phyloP scores from a whole-genome alignment of 208 protist species.

The Acanthamoeba triangularis region DNA sequence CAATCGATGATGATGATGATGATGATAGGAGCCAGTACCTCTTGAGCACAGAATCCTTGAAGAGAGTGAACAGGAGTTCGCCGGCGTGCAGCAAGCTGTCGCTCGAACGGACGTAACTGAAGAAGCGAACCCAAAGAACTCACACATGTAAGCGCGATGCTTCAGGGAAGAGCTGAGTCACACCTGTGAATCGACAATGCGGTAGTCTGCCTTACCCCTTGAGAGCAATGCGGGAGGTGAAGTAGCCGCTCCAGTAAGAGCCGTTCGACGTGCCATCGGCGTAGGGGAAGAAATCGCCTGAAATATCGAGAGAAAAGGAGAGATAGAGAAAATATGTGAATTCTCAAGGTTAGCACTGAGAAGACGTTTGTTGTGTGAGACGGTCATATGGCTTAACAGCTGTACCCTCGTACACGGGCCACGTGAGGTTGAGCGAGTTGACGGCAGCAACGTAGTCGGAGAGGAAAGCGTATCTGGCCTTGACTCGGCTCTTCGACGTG shows the following conservation, averaged over 20 bases:
- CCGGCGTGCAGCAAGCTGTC: constrained; percentile 21
- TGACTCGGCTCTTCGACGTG: constrained; percentile 68
- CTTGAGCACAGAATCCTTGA: constrained; percentile 16
- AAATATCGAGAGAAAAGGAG: too few species aligned
- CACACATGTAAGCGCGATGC: neutral
- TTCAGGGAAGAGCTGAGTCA: too few species aligned
- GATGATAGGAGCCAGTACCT: too few species aligned
- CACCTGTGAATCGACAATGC: too few species aligned
- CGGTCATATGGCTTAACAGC: too few species aligned
- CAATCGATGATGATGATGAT: too few species aligned
- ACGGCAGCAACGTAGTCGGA: constrained; percentile 82
- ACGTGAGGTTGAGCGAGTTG: constrained; percentile 41
- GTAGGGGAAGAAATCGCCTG: constrained; percentile 83
- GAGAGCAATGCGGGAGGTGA: constrained; percentile 48
- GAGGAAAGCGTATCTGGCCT: constrained; percentile 81
- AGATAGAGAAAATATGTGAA: too few species aligned
- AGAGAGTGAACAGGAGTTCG: constrained; percentile 28
- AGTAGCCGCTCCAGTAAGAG: constrained; percentile 83
- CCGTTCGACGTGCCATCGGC: constrained; percentile 51
- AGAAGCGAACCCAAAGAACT: too few species aligned
- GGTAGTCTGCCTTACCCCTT: too few species aligned
- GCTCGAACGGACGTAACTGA: neutral
- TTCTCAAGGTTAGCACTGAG: too few species aligned
- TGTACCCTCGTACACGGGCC: neutral
- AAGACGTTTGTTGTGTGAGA: neutral